A percentile compares a stretch with the other conserved stretches of the same genome.
phyloP scores from a whole-genome alignment of 345 rosid genomes.

The Jatropha curcas region DNA sequence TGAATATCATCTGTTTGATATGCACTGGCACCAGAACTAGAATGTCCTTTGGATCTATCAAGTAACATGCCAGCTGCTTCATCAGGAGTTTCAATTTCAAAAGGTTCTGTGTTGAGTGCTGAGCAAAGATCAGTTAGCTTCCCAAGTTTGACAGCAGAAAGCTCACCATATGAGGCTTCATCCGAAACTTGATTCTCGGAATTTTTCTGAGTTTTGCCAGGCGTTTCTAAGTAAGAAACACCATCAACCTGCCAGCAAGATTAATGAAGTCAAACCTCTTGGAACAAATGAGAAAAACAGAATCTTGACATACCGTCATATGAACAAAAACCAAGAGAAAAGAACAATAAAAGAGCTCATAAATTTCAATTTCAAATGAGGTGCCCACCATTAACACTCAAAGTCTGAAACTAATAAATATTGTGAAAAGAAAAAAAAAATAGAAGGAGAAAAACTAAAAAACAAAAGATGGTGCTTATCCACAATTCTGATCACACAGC shows the following conservation, averaged over 20 bases:
- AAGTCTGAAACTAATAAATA: not conserved
- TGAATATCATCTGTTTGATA: constrained; percentile 30
- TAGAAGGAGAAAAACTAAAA: not conserved
- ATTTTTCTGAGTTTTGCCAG: constrained; percentile 34
- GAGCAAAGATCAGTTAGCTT: constrained; percentile 14
- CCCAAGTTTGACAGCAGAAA: constrained; percentile 16
- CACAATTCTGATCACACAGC: not conserved
- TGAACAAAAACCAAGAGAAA: constrained; percentile 2
- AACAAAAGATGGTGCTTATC: not conserved
- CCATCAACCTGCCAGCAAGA: constrained; percentile 62
- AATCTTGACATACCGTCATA: not conserved
- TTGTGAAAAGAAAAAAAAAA: not conserved
- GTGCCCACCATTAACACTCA: not conserved
- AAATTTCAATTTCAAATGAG: not conserved
- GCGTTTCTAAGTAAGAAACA: constrained; percentile 51
- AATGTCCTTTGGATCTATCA: constrained; percentile 29
- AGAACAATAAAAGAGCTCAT: not conserved
- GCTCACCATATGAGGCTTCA: constrained; percentile 21
- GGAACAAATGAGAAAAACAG: constrained; percentile 13
- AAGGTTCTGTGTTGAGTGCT: constrained; percentile 22
- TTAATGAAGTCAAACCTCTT: constrained; percentile 20
- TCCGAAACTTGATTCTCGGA: constrained; percentile 39
- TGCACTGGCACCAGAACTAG: constrained; percentile 23
- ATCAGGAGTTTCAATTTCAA: constrained; percentile 29
- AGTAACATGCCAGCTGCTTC: constrained; percentile 32